Base-by-base conservation (phyloP, 2,329 filamentous ascomycete genomes). In the Cryphonectria radicalis region DNA sequence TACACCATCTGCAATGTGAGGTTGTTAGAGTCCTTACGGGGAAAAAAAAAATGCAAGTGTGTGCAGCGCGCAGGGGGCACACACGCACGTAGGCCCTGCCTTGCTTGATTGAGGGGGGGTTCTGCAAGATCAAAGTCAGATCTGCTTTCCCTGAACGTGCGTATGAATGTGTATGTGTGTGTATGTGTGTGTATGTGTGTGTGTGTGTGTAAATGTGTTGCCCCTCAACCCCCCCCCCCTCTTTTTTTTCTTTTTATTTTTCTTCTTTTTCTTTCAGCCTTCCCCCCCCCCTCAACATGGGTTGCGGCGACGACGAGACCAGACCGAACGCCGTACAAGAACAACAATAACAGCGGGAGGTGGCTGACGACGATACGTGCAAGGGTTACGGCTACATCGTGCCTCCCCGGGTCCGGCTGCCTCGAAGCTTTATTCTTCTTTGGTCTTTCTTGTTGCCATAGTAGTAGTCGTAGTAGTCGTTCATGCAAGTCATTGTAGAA, bases 321-420 rank as follows among this genome's bases (percentile, higher is more conserved):
- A 32, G 63, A 55, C 43, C 28, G 63, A 63, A 71, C 63, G 63
- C 63, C 62, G 70, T 43, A 63, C 59, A 55, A 22, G 40, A 19
- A 59, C 50, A 59, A 28, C 50, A 50, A 63, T 11, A 13, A 37
- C 43, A 55, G 67, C 63, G 19, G 37, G 19, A 59, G 57, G 46
- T 8, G 50, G 40, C 32, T 42, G 65, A n/a, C n/a, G 17, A 32
- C 32, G 35, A 46, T 19, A 17, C 46, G 43, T 66, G 46, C 28
- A 22, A 8, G 53, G 22, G 67, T 69, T 53, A 72, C 68, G 63
- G 67, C 66, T 72, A 50, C 70, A 67, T 70, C 59, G 59, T 66
- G 32, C 63, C 55, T 57, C 46, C 65, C 50, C 65, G 66, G 25
- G 57, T 60, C 59, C 68, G 66, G 46, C 50, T 32, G 37, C 59